These are phyloP conservation scores for Backusella circina DNA, from an alignment of 192 early-diverging fungal genomes.

Conservation along the genomic window DNA sequence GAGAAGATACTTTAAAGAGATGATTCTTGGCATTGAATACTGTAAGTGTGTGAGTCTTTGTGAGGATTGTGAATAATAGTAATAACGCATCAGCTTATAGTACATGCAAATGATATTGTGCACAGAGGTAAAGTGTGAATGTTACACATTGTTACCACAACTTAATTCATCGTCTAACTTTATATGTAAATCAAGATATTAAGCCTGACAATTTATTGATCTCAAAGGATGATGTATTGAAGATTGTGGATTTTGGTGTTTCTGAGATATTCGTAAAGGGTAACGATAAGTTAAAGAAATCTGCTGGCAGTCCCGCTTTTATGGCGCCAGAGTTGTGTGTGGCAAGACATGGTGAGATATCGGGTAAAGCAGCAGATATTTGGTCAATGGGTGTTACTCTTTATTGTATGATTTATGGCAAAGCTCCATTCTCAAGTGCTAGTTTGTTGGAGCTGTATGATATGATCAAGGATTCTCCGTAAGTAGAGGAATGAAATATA, in stretches of 20 bases:
- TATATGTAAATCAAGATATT: conserved; percentile 47
- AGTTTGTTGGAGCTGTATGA: conserved; percentile 83
- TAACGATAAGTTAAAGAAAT: conserved; percentile 65
- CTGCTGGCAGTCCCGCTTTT: conserved; percentile 90
- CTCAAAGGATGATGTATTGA: conserved; percentile 71
- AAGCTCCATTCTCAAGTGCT: conserved; percentile 72
- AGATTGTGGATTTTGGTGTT: conserved; percentile 98
- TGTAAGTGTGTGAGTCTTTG: conserved; percentile 47
- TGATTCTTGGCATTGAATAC: conserved; percentile 94
- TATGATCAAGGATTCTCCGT: conserved; percentile 59
- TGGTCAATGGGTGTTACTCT: conserved; percentile 89
- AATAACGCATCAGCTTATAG: conserved; percentile 31
- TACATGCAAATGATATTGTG: conserved; percentile 90
- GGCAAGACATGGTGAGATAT: conserved; percentile 66
- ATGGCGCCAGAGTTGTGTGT: conserved; percentile 75
- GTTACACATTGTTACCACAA: background rate
- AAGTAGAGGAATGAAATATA: background rate
- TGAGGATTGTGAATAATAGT: background rate
- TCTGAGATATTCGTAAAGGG: conserved; percentile 85
- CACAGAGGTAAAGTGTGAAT: conserved; percentile 60
- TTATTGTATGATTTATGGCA: conserved; percentile 80
- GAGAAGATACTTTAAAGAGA: conserved; percentile 76
- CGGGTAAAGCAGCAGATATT: conserved; percentile 76
- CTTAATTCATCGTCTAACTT: background rate
- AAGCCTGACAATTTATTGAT: conserved; percentile 94